Base-by-base conservation (phyloP, 73 alveolate species). In the Paramecium bursaria region DNA sequence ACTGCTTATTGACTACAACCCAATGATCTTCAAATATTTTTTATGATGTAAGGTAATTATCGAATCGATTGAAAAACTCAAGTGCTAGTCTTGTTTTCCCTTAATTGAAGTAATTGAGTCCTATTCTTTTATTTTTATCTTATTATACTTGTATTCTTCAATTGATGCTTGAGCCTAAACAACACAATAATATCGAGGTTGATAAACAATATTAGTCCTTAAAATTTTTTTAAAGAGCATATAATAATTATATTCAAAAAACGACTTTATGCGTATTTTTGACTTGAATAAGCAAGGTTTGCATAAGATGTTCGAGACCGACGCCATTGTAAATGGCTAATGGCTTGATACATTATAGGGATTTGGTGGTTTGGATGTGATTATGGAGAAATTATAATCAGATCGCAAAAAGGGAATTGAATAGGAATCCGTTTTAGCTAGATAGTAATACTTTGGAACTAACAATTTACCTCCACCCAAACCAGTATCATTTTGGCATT, bases 391-490 rank as follows among this genome's bases (percentile, higher is more conserved):
- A 35, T 42, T 67, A 27, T 27, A 67, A 31, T 17, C 50, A 39
- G 82, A 67, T 67, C 60, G 42, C 5, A 31, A 67, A 33, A 67
- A 29, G 4, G 82, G 82, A 33, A 15, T 67, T 11, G 49, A 11
- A 7, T 42, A 31, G 33, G 82, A 67, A n/a, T n/a, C n/a, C 27
- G 0, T 19, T 19, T 30, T n/a, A 10, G 53, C 19, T 21, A 67
- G 82, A 42, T 35, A n/a, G 19, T 42, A 33, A n/a, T 22, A 67
- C 19, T 67, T 67, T 67, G 82, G 82, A 17, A 42, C 46, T 35
- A 67, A 67, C 21, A 39, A 67, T 26, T 67, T 67, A 46, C 46
- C 33, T 35, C 82, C 82, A 39, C 82, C 82, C 44, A 57, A 42
- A 25, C 27, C 44, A 42, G 21, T 53, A 44, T 50, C 89, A 0